Conservation (phyloP, 78 protist species). For the Salpingoeca rosetta region DNA sequence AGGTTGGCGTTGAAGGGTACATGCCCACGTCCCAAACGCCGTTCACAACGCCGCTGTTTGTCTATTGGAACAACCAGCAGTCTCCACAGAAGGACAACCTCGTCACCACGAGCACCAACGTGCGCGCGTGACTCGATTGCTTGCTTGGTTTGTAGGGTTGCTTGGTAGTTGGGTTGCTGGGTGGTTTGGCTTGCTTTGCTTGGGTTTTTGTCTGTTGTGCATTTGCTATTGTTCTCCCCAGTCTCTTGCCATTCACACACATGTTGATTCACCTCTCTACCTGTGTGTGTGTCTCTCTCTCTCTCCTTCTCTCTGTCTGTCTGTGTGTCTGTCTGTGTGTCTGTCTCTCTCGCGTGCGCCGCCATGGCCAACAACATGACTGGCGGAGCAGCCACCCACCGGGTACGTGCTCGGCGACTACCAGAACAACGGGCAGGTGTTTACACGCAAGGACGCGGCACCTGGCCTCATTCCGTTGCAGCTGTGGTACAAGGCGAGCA, state of each 20-base stretch:
- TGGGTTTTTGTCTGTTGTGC: too few relatives aligned
- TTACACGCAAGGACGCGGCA: background rate
- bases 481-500: background rate
- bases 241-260: background rate
- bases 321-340: background rate
- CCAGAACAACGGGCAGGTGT: slow-evolving; percentile 3
- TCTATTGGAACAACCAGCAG: background rate
- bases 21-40: background rate
- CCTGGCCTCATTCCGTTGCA: background rate
- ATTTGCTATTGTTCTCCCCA: background rate
- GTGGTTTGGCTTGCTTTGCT: too few relatives aligned
- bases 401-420: background rate
- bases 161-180: too few relatives aligned
- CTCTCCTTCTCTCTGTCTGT: too few relatives aligned
- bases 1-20: background rate
- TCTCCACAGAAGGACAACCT: background rate
- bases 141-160: too few relatives aligned
- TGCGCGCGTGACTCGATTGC: too few relatives aligned
- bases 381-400: background rate
- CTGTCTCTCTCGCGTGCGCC: too few relatives aligned
- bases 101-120: background rate
- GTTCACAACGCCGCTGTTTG: background rate
- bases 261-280: background rate
- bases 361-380: too few relatives aligned
- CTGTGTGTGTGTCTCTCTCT: too few relatives aligned